phyloP scores from a whole-genome alignment of 495 filamentous ascomycete genomes.

The Talaromyces liani region DNA sequence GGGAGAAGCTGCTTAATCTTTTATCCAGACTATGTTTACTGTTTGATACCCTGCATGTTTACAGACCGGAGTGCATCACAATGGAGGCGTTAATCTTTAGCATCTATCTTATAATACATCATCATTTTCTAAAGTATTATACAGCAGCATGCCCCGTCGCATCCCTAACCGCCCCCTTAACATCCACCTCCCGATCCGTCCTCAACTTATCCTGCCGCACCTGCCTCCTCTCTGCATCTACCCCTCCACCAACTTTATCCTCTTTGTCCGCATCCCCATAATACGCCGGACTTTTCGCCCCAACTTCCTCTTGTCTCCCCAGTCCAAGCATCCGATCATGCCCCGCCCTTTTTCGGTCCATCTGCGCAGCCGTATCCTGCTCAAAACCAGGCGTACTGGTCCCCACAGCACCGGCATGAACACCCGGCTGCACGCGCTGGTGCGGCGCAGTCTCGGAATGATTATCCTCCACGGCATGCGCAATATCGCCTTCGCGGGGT shows the following conservation, averaged over 20 bases:
- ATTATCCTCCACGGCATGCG: constrained; percentile 36
- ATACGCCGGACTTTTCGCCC: constrained; percentile 13
- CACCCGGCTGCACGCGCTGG: constrained; percentile 28
- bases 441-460: constrained; percentile 18
- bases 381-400: constrained; percentile 21
- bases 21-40: constrained; percentile 12
- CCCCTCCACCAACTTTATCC: neutral
- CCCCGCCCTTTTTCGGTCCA: constrained; percentile 40
- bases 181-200: constrained; percentile 24
- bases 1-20: constrained; percentile 19
- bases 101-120: neutral
- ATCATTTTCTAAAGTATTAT: constrained; percentile 9
- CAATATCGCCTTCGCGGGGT: constrained; percentile 47
- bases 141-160: constrained; percentile 26
- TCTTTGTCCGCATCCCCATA: constrained; percentile 8
- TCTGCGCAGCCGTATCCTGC: constrained; percentile 25
- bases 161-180: constrained; percentile 19
- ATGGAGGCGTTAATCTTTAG: neutral
- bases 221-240: constrained; percentile 22
- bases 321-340: constrained; percentile 33
- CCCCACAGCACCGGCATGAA: constrained; percentile 29
- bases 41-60: constrained; percentile 7
- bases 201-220: constrained; percentile 23
- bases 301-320: constrained; percentile 16
- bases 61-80: neutral